Base-by-base conservation (phyloP, 768 basidiomycete genomes). In the Termitomyces sp. region DNA sequence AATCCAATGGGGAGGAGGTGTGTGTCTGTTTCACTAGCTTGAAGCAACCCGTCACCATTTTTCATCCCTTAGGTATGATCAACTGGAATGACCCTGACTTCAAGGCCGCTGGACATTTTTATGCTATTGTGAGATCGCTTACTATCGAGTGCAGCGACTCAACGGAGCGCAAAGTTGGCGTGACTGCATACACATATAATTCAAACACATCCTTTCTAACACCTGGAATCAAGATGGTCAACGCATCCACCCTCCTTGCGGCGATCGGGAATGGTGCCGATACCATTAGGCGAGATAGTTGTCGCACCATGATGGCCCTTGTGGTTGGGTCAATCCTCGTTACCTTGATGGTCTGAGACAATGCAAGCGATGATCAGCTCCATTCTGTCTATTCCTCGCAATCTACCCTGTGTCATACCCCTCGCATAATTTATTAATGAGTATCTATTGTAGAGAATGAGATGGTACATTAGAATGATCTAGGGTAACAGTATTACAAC, bases 21-120 rank as follows among this genome's bases (percentile, higher is more conserved):
- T 52, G 64, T 55, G 44, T 35, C 33, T 32, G 22, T 13, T n/a
- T n/a, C 43, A 16, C 18, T 5, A 41, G 5, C 43, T 41, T 20
- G 16, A 38, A 38, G 47, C 40, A 51, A 20, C n/a, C 20, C 9
- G 16, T 43, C 22, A 24, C 47, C 54, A 58, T 43, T n/a, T 52
- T 45, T n/a, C 8, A 38, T 14, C 5, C 49, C 48, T 5, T 38
- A 75, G 77, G 86, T 44, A 78, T 90, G 82, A 90, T 92, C 72
- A 74, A 92, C 74, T 94, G 88, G 87, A 64, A 75, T 20, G 84
- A 93, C 68, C 82, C 88, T 33, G 92, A 94, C 70, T 94, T 92
- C 70, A 57, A 71, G 52, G 68, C 86, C 14, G 85, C 88, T 20
- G 87, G 90, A 46, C 85, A 91, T 67, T 92, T 89, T 70, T 87